These are phyloP conservation scores for Parietaria judaica DNA, from an alignment of 306 rosid species.

Conservation along the genomic window DNA sequence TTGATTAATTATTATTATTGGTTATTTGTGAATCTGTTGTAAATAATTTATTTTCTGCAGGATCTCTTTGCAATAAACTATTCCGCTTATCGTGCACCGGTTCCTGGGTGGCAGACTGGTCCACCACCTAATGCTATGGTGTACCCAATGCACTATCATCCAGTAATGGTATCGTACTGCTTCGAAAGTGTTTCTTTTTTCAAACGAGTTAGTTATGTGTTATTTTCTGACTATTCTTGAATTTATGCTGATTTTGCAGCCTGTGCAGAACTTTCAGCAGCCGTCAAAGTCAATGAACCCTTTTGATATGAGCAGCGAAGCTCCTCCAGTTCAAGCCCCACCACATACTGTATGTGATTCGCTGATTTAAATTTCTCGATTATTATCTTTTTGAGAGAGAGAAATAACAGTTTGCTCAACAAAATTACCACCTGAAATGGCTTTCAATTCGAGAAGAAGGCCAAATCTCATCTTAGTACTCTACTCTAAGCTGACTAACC, in stretches of 20 bases:
- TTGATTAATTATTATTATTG: background rate
- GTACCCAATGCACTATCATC: conserved; percentile 48
- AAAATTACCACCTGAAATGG: too few relatives aligned
- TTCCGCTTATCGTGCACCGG: conserved; percentile 48
- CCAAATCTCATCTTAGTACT: too few relatives aligned
- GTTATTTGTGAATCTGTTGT: background rate
- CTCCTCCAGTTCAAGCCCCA: conserved; percentile 47
- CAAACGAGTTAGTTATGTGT: conserved; percentile 1
- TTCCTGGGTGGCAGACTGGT: conserved; percentile 74
- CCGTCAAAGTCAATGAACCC: conserved; percentile 64
- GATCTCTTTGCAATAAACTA: conserved; percentile 56
- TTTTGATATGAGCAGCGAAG: conserved; percentile 53
- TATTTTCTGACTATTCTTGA: conserved; percentile 19
- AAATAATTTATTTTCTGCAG: conserved; percentile 38
- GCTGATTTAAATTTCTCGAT: background rate
- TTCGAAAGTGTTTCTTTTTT: conserved; percentile 19
- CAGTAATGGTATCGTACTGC: conserved; percentile 43
- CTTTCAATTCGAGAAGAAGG: too few relatives aligned
- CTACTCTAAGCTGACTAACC: too few relatives aligned
- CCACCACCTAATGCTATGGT: conserved; percentile 55
- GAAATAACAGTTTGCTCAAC: too few relatives aligned
- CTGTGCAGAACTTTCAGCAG: conserved; percentile 45
- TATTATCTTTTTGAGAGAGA: too few relatives aligned
- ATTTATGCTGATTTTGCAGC: conserved; percentile 44
- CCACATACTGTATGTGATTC: conserved; percentile 35